phyloP scores from a whole-genome alignment of 208 protist species.

The Jaenimonas drosophilae region DNA sequence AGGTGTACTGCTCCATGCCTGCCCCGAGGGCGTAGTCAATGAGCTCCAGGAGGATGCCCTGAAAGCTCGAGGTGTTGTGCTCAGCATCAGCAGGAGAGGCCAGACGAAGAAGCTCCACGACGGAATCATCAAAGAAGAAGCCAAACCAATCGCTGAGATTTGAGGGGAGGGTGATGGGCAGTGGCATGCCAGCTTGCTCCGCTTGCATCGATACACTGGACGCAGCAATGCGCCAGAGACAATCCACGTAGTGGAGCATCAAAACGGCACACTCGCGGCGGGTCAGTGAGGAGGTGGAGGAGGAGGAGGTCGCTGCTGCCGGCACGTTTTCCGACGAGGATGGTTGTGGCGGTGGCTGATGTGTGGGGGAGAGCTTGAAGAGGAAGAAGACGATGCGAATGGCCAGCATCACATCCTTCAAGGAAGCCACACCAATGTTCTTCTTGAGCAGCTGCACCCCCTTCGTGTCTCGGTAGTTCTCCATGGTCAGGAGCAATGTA shows the following conservation, averaged over 20 bases:
- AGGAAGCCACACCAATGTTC: conserved; percentile 1
- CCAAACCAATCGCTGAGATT: conserved; percentile 25
- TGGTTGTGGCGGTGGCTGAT: no score
- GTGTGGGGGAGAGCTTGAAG: conserved; percentile 8
- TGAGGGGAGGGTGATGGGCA: conserved; percentile 17
- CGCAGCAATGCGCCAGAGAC: conserved; percentile 29
- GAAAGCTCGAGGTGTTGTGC: conserved; percentile 42
- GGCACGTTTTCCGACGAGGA: no score
- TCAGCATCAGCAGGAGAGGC: conserved; percentile 17
- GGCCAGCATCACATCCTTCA: conserved; percentile 18
- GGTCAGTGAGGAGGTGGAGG: not conserved
- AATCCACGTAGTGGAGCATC: conserved; percentile 60
- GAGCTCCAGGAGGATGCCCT: conserved; percentile 41
- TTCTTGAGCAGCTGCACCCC: no score
- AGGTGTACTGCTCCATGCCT: conserved; percentile 36
- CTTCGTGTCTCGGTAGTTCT: no score
- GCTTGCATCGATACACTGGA: conserved; percentile 2
- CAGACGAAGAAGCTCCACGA: conserved; percentile 14
- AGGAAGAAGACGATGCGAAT: conserved; percentile 25
- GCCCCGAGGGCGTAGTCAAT: conserved; percentile 29
- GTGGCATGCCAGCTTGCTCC: no score
- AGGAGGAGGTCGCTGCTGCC: not conserved
- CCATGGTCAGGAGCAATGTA: conserved; percentile 3
- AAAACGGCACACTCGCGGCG: conserved; percentile 30
- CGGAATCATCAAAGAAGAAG: conserved; percentile 12